Conservation (phyloP, 129 eudicot species). For the Chrysanthemum makinoi region DNA sequence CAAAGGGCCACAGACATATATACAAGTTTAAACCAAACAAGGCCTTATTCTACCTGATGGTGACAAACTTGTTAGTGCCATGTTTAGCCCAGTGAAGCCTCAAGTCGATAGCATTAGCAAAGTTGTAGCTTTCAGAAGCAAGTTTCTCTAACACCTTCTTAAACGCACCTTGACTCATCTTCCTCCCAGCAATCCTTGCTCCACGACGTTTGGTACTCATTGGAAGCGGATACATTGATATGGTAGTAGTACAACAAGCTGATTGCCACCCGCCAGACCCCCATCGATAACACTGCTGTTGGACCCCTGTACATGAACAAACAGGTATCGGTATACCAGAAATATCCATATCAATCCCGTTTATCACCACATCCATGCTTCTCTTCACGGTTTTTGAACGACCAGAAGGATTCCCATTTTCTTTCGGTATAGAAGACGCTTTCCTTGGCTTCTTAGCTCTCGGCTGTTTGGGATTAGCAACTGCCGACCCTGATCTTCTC, state of each 20-base stretch:
- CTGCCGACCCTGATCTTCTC: constrained; percentile 41
- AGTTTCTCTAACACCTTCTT: constrained; percentile 40
- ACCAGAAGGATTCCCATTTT: constrained; percentile 46
- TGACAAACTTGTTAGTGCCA: constrained; percentile 57
- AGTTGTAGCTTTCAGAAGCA: constrained; percentile 40
- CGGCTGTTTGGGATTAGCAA: constrained; percentile 40
- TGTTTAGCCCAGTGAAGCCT: constrained; percentile 55
- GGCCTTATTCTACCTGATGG: constrained; percentile 32
- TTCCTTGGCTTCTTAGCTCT: constrained; percentile 62
- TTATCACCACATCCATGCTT: constrained; percentile 58
- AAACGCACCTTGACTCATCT: constrained; percentile 52
- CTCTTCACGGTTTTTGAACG: constrained; percentile 62
- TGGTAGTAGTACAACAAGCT: constrained; percentile 43
- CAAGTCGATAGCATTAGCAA: constrained; percentile 45
- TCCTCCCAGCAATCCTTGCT: constrained; percentile 46
- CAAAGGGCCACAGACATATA: constrained; percentile 53
- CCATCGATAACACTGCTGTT: constrained; percentile 41
- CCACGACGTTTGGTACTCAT: constrained; percentile 41
- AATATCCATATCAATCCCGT: constrained; percentile 70
- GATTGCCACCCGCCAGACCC: constrained; percentile 64
- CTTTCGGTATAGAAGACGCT: constrained; percentile 48
- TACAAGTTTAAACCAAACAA: constrained; percentile 51
- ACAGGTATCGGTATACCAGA: constrained; percentile 41
- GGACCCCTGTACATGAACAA: constrained; percentile 51
- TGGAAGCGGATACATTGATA: constrained; percentile 60